Evolutionary conservation across 2,329 filamentous ascomycete genomes (phyloP).

Genomic region (Rutstroemia sp.): DNA sequence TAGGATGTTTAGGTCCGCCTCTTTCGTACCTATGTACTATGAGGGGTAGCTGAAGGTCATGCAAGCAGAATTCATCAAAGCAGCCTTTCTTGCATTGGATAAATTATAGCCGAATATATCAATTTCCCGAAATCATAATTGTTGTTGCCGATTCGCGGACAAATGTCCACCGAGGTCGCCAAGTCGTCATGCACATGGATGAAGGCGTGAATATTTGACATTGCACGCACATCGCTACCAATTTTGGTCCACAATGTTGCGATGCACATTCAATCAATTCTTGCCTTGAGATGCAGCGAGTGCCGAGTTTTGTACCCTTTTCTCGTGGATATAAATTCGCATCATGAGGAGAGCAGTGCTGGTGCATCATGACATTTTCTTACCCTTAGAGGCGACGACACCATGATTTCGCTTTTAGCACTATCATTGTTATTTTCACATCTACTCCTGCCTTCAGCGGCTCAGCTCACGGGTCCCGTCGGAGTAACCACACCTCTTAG

Average conservation of each 20-base stretch:
- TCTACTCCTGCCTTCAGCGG: not conserved
- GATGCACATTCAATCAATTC: not conserved
- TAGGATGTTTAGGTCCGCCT: no score
- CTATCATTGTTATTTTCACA: not conserved
- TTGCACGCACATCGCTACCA: not conserved
- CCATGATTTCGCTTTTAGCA: not conserved
- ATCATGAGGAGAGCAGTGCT: no score
- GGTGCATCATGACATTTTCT: not conserved
- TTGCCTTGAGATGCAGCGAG: not conserved
- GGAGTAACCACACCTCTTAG: constrained; percentile 26
- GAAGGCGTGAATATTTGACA: not conserved
- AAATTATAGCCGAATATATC: no score
- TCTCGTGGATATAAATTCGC: no score
- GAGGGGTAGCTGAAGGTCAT: no score
- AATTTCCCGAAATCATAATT: no score
- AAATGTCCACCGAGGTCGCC: not conserved
- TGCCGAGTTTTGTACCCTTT: not conserved
- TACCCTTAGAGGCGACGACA: not conserved
- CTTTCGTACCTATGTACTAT: no score
- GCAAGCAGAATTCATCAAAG: no score
- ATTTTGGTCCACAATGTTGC: not conserved
- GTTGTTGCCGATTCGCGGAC: no score
- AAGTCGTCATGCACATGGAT: not conserved
- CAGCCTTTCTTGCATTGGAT: no score
- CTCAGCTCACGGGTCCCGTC: constrained; percentile 13